Evolutionary conservation across 257 asterid species (phyloP), one percentile per base, ranked within the genome.

Genomic region (Solanum etuberosum): DNA sequence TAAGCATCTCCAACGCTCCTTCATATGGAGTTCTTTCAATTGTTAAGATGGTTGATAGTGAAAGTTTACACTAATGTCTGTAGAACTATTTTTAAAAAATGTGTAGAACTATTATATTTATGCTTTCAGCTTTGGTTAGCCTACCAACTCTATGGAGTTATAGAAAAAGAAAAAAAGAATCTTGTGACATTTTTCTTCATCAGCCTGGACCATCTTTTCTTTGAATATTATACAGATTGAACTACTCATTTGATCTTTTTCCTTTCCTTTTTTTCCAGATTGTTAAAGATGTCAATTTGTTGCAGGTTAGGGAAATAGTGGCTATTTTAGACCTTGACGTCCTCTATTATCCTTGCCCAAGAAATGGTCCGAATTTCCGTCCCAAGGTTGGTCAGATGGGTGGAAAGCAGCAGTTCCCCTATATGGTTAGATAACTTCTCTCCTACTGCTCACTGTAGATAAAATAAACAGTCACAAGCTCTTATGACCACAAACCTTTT

Each of bases 261-360:
- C 68, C 43, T 81, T 29, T 80, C 13, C 21, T 81, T 80, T 18
- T 80, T 5, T 29, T 9, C 85, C 85, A 18, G 20, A 81, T 71
- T 73, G 32, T 31, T 16, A 29, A 81, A 67, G 37, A 11, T 57
- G 48, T 35, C 42, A 48, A 35, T 27, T 32, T 85, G 27, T 86
- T 84, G 68, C 93, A 97, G 99, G 98, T 97, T 83, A 93, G 99
- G 68, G 99, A 95, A 94, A 94, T 95, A 84, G 96, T 97, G 78
- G 83, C 96, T 61, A 71, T 91, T 88, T 92, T 97, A 92, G 99
- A 97, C 89, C 98, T 97, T 90, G 98, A 97, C 42, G 95, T 97
- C 67, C 89, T 97, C 88, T 97, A 88, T 85, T 95, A 97, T 91
- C 99, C 99, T 57, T 97, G 99, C 88, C 99, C 99, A 65, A 91